Evolutionary conservation across 2,329 filamentous ascomycete genomes (phyloP), one percentile per base, ranked within the genome.

Genomic region (Pseudocercospora cruenta): DNA sequence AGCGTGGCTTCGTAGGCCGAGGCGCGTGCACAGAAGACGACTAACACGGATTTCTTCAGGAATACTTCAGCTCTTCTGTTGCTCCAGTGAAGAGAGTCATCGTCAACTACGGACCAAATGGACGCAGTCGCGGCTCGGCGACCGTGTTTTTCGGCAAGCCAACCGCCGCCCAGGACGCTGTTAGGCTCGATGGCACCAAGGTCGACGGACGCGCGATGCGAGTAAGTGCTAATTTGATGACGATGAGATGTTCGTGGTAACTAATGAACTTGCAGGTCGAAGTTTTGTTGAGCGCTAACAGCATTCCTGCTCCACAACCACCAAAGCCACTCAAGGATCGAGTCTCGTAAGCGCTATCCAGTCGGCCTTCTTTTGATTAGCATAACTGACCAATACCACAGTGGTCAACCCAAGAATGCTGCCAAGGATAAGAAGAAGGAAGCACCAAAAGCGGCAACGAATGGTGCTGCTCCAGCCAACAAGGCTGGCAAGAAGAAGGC

Each of bases 191-290:
- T 75, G 93, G 93, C 69, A 87, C 97, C 66, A 88, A 95, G 62
- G 93, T 99, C 67, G 95, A 99, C 81, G 90, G 90, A 76, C 88
- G 89, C 72, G 91, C 93, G 26, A 94, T 99, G 84, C 97, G 94
- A 89, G 93, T 94, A 82, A 76, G 82, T 71, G 1, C 6, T 22
- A 24, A 16, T 4, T 3, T 1, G 43, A 9, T 24, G 16, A 14
- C 19, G 14, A 7, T 47, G 33, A 43, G 47, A 21, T 1, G 22
- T 19, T 26, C n/a, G 4, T 28, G 19, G 39, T n/a, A n/a, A 54
- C 63, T 64, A 57, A 65, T 49, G 9, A 4, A 54, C 3, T n/a
- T 3, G 8, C 61, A 96, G 90, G 93, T 99, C 75, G 94, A 98
- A 80, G 90, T 99, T 69, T 88, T 99, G 63, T 87, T 97, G 69